Percentiles rank a stretch among this genome's conserved stretches.
Evolutionary conservation across 805 yeast genomes (phyloP).

Genomic region (Torulaspora quercuum): DNA sequence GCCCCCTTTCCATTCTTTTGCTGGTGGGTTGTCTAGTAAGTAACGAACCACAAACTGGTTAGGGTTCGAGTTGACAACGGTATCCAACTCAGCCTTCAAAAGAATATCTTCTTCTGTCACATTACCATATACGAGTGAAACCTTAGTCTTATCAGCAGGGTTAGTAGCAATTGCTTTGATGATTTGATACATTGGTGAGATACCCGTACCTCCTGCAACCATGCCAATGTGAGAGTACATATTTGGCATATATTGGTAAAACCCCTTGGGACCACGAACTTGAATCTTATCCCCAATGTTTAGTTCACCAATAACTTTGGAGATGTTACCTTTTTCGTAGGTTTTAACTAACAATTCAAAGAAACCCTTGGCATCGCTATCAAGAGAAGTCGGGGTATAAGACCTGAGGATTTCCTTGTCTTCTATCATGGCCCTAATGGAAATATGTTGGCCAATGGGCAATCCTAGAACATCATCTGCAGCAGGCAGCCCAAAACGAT

Average conservation of each 20-base stretch:
- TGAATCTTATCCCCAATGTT: slow-evolving; percentile 74
- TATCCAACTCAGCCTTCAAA: slow-evolving; percentile 74
- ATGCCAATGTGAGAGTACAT: slow-evolving; percentile 71
- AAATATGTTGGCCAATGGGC: slow-evolving; percentile 92
- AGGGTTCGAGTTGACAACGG: slow-evolving; percentile 52
- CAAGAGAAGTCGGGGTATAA: slow-evolving; percentile 85
- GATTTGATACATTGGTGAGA: slow-evolving; percentile 93
- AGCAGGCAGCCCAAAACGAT: slow-evolving; percentile 78
- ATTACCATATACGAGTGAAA: slow-evolving; percentile 76
- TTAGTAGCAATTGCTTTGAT: slow-evolving; percentile 74
- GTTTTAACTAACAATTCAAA: slow-evolving; percentile 84
- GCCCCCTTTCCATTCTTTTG: slow-evolving; percentile 67
- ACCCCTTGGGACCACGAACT: slow-evolving; percentile 89
- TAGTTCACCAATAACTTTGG: slow-evolving; percentile 66
- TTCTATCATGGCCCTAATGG: slow-evolving; percentile 68
- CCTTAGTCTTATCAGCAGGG: slow-evolving; percentile 74
- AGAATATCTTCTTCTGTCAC: slow-evolving; percentile 76
- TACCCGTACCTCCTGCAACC: slow-evolving; percentile 98
- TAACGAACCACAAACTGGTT: slow-evolving; percentile 63
- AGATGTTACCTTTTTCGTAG: slow-evolving; percentile 80
- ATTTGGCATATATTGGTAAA: slow-evolving; percentile 76
- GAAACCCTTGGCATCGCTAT: slow-evolving; percentile 66
- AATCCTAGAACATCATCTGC: slow-evolving; percentile 73
- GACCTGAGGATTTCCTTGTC: slow-evolving; percentile 82
- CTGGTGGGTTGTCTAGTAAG: slow-evolving; percentile 66